Conservation (phyloP, 345 rosid species). For the Salix brachista region DNA sequence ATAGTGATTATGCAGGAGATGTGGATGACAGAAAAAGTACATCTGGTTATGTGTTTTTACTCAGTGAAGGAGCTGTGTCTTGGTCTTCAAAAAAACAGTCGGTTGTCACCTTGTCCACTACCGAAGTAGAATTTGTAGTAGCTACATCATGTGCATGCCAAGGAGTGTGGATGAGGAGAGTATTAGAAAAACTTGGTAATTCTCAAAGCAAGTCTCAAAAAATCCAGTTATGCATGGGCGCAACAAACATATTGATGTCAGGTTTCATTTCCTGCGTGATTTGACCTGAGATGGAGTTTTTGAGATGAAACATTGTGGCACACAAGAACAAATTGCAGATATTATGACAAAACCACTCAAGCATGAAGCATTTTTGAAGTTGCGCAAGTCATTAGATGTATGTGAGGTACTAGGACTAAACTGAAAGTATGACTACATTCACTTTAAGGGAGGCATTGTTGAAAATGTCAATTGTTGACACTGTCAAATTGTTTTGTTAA, state of each 20-base stretch:
- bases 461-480: too few species aligned
- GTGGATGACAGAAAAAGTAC: too few species aligned
- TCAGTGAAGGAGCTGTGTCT: too few species aligned
- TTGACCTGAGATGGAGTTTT: not conserved
- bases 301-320: not conserved
- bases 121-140: not conserved
- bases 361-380: not conserved
- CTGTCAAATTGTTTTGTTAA: too few species aligned
- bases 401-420: not conserved
- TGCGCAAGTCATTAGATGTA: not conserved
- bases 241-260: not conserved
- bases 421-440: not conserved
- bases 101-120: not conserved
- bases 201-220: not conserved
- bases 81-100: too few species aligned
- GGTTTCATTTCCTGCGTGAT: not conserved
- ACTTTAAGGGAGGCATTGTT: not conserved
- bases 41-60: too few species aligned
- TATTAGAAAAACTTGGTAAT: not conserved
- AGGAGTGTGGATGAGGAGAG: not conserved
- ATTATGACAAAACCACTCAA: not conserved
- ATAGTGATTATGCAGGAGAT: too few species aligned
- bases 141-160: not conserved
- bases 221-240: not conserved
- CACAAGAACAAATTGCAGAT: not conserved